phyloP scores from a whole-genome alignment of 2,329 filamentous ascomycete genomes.

The Colletotrichum eremochloae region DNA sequence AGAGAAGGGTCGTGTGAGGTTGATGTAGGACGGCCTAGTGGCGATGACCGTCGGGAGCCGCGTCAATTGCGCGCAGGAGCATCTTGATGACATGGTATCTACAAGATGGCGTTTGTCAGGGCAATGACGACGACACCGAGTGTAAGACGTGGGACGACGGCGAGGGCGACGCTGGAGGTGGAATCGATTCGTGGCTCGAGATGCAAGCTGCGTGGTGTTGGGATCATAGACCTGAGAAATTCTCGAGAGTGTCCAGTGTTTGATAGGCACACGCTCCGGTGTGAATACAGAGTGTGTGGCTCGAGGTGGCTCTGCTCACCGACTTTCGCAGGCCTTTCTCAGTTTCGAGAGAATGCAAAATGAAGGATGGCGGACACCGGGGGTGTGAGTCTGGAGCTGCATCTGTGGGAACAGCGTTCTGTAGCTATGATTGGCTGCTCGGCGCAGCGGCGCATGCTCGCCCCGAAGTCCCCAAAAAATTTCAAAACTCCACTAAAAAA shows the following conservation, averaged over 20 bases:
- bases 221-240: slow-evolving; percentile 42
- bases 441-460: slow-evolving; percentile 28
- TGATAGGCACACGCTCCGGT: slow-evolving; percentile 27
- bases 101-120: slow-evolving; percentile 20
- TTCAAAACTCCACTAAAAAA: slow-evolving; percentile 42
- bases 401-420: not conserved
- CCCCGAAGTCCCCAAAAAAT: slow-evolving; percentile 40
- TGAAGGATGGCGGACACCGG: not conserved
- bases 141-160: not conserved
- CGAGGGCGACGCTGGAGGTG: slow-evolving; percentile 13
- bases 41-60: slow-evolving; percentile 29
- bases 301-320: not conserved
- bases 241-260: slow-evolving; percentile 35
- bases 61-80: slow-evolving; percentile 38
- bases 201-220: slow-evolving; percentile 21
- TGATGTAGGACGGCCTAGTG: slow-evolving; percentile 24
- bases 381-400: slow-evolving; percentile 3
- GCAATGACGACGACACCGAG: slow-evolving; percentile 15
- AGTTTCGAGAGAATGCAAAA: not conserved
- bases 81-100: slow-evolving; percentile 40
- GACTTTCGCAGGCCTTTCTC: not conserved
- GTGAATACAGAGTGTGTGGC: not conserved
- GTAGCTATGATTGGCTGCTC: slow-evolving; percentile 30
- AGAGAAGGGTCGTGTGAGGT: slow-evolving; percentile 50
- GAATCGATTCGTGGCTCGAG: slow-evolving; percentile 27